Base-by-base conservation (phyloP, 1,284 basidiomycete genomes). In the Stygiomarasmius scandens region DNA sequence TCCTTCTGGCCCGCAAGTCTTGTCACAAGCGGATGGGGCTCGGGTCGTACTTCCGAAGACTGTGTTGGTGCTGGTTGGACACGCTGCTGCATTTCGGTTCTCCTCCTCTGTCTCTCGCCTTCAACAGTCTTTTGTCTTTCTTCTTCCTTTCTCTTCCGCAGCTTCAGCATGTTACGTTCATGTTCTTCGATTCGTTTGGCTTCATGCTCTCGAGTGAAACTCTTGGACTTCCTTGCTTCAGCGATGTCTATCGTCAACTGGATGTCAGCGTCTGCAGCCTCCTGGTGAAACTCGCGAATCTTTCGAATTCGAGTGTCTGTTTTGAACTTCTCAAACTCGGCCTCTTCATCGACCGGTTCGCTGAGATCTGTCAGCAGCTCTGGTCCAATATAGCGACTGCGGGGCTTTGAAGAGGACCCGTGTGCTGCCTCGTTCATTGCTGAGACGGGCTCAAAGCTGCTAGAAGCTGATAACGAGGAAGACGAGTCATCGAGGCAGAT, bases 281-380 rank as follows among this genome's bases (percentile, higher is more conserved):
- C 75, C 6, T 69, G 68, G 61, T 85, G 83, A 67, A 85, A 85
- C 59, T 85, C 78, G 53, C 74, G 72, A 50, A 85, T 85, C 69
- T 83, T 85, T 50, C 72, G 65, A 34, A 80, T 73, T 25, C 83
- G 79, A 14, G 77, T 72, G 25, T 76, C 65, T 66, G 79, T 71
- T 62, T 82, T 83, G 69, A 78, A 84, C 29, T 69, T 68, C 50
- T 80, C 78, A 56, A 83, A 84, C 1, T 77, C 77, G 2, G 69
- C 67, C 29, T 80, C 81, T 32, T 78, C 80, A 22, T 77, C 74
- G 23, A 71, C 69, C 46, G 71, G 70, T 23, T 72, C 68, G 48
- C 70, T 69, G 29, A 62, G 59, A 55, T 70, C 72, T 50, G 61
- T 63, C 36, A 83, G 38, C 4, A 41, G n/a, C 16, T 41, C 38